Base-by-base conservation (phyloP, 1,284 basidiomycete genomes). In the Chondrostereum purpureum region DNA sequence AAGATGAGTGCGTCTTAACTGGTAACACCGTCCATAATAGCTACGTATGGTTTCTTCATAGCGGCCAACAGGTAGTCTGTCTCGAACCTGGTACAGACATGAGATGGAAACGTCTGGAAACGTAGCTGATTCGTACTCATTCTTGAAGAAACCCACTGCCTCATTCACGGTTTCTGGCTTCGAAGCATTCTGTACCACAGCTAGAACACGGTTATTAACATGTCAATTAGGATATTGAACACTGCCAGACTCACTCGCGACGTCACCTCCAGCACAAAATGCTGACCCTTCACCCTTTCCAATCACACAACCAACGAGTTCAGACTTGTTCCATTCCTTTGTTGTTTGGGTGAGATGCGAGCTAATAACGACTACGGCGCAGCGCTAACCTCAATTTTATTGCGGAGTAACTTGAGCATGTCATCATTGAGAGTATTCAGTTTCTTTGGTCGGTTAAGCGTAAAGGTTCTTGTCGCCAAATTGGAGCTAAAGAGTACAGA, bases 231-330 rank as follows among this genome's bases (percentile, higher is more conserved):
- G 19, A 27, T 23, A 45, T 13, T n/a, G 22, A 39, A 40, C 38
- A 42, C 33, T 39, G 36, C 45, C 11, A 53, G 51, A 73, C 82
- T 58, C 59, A 91, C 91, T 70, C 51, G 80, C 80, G 45, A 99
- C 89, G 63, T 99, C 96, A 45, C 95, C 95, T 17, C 95, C 96
- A 4, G 92, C 88, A 61, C 94, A 99, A 60, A 98, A 97, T 10
- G 88, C 91, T 48, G 83, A 73, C 10, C 88, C 90, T 20, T 72
- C 70, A 16, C 92, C 89, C 35, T 77, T 78, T 18, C 88, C 88
- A 43, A 94, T 77, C 50, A 97, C 78, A 20, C 90, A 73, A 51
- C 80, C 77, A 55, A 82, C 83, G 5, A 89, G 71, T 39, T 86
- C 77, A 21, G 88, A 84, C 31, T 75, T 66, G 53, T 78, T 75